Base-by-base conservation (phyloP, 192 early-diverging fungal species). In the Coemansia sp. region DNA sequence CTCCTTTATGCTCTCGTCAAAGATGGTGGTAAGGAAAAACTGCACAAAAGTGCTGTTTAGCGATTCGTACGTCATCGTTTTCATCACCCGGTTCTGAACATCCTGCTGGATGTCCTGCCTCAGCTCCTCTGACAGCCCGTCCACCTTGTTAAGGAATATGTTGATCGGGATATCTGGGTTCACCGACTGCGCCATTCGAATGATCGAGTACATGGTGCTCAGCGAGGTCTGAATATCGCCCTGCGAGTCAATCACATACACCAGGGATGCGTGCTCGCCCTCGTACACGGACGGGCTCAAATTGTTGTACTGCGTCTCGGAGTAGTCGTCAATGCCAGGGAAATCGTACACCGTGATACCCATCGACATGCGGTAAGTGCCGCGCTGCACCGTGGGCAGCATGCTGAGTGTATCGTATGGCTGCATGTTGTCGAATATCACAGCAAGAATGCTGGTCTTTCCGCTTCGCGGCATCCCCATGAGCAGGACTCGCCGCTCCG, bases 221-320 rank as follows among this genome's bases (percentile, higher is more conserved):
- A 99, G 72, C 16, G 95, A 87, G 36, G 90, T 89, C 36, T 86
- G 83, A 63, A 91, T 89, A 55, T 99, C 95, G 69, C 95, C 94
- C 85, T 99, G 95, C 28, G 95, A 91, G 79, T 99, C 96, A 62
- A 99, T 89, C 39, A 99, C 92, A 85, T 91, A 99, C 16, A 97
- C 91, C 50, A 98, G 69, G 3, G 90, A 88, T 11, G 92, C 91
- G 24, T 84, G 80, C 59, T 88, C 80, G 45, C 86, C 87, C 74
- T 85, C 91, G 42, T 90, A 91, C 14, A 86, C 76, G 50, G 79
- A 74, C 3, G 88, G 79, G 66, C 92, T 86, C 31, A 60, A 23
- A 26, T 28, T 56, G 58, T 18, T 67, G 66, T 65, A 90, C 21
- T 85, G 83, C 13, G 83, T 74, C 63, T 95, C 92, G 50, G 89